A percentile compares a stretch with the other conserved stretches of the same genome.
Conservation (phyloP, 495 filamentous ascomycete genomes). For the Aspergillus bridgeri region DNA sequence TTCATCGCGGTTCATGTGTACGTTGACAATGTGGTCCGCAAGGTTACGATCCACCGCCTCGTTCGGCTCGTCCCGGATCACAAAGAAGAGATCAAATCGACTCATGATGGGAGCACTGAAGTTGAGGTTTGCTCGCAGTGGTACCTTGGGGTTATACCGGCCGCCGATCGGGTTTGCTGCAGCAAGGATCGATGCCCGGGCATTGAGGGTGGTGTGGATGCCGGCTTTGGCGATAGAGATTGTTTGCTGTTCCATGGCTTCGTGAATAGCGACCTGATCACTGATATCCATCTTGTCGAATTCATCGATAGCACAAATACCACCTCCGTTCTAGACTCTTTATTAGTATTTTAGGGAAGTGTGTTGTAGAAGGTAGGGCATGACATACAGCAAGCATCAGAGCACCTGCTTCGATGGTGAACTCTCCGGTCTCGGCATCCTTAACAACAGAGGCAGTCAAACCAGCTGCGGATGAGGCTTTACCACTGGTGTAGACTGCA, state of each 20-base stretch:
- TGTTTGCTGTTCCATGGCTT: conserved; percentile 99
- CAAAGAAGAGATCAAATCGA: conserved; percentile 98
- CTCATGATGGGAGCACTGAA: conserved; percentile 99
- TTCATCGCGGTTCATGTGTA: conserved; percentile 88
- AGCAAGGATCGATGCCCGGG: conserved; percentile 89
- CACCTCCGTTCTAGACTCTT: conserved; percentile 46
- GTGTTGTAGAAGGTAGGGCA: not conserved
- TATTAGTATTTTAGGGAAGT: not conserved
- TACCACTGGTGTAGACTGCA: conserved; percentile 96
- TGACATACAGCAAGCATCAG: conserved; percentile 88
- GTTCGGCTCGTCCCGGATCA: conserved; percentile 95
- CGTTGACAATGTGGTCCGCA: conserved; percentile 89
- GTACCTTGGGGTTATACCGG: conserved; percentile 93
- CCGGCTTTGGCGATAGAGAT: conserved; percentile 99
- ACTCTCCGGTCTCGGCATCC: conserved; percentile 96
- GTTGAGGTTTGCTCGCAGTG: conserved; percentile 91
- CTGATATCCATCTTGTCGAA: conserved; percentile 99
- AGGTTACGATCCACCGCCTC: conserved; percentile 86
- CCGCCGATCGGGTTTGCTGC: conserved; percentile 96
- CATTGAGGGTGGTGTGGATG: conserved; percentile 97
- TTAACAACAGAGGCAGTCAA: conserved; percentile 96
- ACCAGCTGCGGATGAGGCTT: conserved; percentile 96
- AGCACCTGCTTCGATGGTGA: conserved; percentile 97
- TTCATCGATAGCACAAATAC: conserved; percentile 97
- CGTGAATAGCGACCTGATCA: conserved; percentile 98